phyloP scores from a whole-genome alignment of 1,284 basidiomycete genomes.

The Neolentinus lepideus region DNA sequence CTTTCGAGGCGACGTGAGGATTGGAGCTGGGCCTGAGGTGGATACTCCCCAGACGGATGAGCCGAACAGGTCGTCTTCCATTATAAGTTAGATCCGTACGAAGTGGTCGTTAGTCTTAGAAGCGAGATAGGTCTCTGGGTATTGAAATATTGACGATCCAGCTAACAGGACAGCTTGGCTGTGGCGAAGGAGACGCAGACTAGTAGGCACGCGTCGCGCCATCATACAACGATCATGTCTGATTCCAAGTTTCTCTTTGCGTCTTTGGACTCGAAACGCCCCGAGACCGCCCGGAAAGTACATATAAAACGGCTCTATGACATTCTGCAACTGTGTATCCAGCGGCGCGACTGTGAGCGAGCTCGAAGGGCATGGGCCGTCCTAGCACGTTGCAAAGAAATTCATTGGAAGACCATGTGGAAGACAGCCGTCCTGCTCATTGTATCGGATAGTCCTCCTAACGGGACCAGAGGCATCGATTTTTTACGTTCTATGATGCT shows the following conservation, averaged over 20 bases:
- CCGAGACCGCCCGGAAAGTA: slow-evolving; percentile 48
- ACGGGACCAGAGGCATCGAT: slow-evolving; percentile 25
- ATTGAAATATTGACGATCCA: background rate
- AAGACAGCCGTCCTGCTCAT: slow-evolving; percentile 58
- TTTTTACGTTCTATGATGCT: slow-evolving; percentile 66
- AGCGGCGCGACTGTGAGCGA: slow-evolving; percentile 57
- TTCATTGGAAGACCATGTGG: slow-evolving; percentile 76
- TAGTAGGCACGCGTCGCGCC: background rate
- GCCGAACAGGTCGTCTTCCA: slow-evolving; percentile 65
- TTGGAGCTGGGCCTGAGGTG: slow-evolving; percentile 26
- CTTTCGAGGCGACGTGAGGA: slow-evolving; percentile 16
- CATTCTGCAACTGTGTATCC: slow-evolving; percentile 66
- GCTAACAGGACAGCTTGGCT: background rate
- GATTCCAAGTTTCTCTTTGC: slow-evolving; percentile 48
- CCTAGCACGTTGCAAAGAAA: slow-evolving; percentile 76
- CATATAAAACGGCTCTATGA: slow-evolving; percentile 72
- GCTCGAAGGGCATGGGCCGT: slow-evolving; percentile 77
- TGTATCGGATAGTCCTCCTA: slow-evolving; percentile 24
- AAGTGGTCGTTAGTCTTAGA: background rate
- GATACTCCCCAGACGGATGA: slow-evolving; percentile 63
- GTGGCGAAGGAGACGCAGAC: background rate
- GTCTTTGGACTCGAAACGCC: slow-evolving; percentile 35
- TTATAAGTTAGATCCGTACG: slow-evolving; percentile 31
- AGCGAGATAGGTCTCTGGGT: background rate
- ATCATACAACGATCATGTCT: slow-evolving; percentile 7